Conservation (phyloP, 345 rosid species). For the Dimocarpus longan region DNA sequence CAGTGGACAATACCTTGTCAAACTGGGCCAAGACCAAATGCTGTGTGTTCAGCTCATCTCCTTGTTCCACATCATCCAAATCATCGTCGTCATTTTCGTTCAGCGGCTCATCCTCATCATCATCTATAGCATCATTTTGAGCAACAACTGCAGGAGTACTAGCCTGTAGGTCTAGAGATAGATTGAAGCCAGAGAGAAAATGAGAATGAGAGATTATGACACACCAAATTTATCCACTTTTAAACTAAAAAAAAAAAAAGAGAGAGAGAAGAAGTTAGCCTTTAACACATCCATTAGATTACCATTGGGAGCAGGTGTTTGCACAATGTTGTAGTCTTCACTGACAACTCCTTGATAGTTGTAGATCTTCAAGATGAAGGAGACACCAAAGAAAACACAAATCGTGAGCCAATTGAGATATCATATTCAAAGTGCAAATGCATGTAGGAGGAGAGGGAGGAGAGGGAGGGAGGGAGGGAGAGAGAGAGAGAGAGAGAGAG, state of each 20-base stretch:
- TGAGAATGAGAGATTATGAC: constrained; percentile 3
- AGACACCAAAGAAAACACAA: constrained; percentile 2
- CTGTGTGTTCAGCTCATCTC: constrained; percentile 91
- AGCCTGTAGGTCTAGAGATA: constrained; percentile 66
- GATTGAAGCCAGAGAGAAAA: not conserved
- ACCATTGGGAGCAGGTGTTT: constrained; percentile 94
- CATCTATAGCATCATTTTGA: constrained; percentile 59
- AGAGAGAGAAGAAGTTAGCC: not conserved
- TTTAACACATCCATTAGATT: constrained; percentile 13
- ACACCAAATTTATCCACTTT: not conserved
- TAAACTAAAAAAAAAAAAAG: not conserved
- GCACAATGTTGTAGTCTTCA: constrained; percentile 85
- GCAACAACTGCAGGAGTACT: constrained; percentile 65
- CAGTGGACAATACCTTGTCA: constrained; percentile 66
- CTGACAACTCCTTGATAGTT: constrained; percentile 81
- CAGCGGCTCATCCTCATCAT: constrained; percentile 84
- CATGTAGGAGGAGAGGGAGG: no score
- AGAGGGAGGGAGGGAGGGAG: not conserved
- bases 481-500: no score
- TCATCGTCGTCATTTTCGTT: constrained; percentile 97
- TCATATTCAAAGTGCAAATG: not conserved
- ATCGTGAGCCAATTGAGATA: constrained; percentile 19
- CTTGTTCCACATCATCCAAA: constrained; percentile 82
- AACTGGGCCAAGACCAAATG: constrained; percentile 97
- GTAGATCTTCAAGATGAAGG: constrained; percentile 64